Evolutionary conservation across 345 rosid species (phyloP).

Genomic region (Syzygium aqueum): DNA sequence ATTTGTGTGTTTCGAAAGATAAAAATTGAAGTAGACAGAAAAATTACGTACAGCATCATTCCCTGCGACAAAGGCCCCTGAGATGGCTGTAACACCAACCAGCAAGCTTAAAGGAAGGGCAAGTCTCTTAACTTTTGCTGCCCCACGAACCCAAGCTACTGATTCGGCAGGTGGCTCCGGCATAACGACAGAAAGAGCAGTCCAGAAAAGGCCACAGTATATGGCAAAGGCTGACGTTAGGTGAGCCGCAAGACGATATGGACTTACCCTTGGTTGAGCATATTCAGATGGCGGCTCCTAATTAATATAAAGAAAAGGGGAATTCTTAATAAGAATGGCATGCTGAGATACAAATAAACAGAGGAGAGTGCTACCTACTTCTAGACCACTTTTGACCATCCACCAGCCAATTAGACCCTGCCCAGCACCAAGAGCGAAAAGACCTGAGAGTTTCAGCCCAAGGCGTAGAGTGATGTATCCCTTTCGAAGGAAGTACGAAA

Average conservation of each 20-base stretch:
- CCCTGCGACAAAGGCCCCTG: conserved; percentile 98
- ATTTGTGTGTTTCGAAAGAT: neutral
- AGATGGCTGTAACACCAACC: conserved; percentile 77
- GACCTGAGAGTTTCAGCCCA: conserved; percentile 68
- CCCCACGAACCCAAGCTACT: conserved; percentile 69
- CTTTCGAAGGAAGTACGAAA: conserved; percentile 83
- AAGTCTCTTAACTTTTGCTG: conserved; percentile 76
- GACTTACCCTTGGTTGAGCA: conserved; percentile 88
- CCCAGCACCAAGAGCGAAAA: conserved; percentile 93
- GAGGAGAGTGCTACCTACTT: conserved; percentile 32
- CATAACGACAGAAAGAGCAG: conserved; percentile 84
- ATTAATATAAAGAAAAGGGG: neutral
- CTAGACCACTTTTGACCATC: conserved; percentile 99
- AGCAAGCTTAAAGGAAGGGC: conserved; percentile 76
- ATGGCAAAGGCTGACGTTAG: conserved; percentile 91
- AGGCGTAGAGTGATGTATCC: conserved; percentile 77
- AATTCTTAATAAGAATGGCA: neutral
- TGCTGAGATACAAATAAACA: neutral
- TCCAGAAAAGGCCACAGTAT: conserved; percentile 89
- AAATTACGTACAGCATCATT: conserved; percentile 73
- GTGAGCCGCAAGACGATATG: conserved; percentile 92
- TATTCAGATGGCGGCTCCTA: conserved; percentile 91
- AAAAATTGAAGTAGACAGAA: neutral
- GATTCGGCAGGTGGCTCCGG: conserved; percentile 97
- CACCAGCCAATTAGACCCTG: conserved; percentile 99